phyloP scores from a whole-genome alignment of 129 eudicot genomes.

The Helichrysum umbraculigerum region DNA sequence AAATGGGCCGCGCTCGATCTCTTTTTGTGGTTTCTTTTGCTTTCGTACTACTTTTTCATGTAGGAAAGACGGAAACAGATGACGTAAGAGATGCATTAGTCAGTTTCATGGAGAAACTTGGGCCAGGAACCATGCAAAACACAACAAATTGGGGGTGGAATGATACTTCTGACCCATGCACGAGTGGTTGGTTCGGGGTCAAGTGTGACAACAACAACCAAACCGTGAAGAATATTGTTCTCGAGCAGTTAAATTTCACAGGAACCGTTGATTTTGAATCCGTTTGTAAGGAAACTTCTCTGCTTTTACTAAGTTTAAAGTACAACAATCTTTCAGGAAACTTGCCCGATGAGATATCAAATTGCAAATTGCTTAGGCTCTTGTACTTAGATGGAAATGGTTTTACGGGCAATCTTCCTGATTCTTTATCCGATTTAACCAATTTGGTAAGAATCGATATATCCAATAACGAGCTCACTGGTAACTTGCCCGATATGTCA shows the following conservation, averaged over 20 bases:
- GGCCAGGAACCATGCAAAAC: conserved; percentile 26
- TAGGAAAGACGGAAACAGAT: conserved; percentile 36
- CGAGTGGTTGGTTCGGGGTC: conserved; percentile 51
- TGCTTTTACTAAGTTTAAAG: conserved; percentile 52
- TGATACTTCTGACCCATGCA: conserved; percentile 61
- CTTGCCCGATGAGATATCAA: conserved; percentile 48
- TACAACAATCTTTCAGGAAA: conserved; percentile 56
- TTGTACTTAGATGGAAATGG: conserved; percentile 50
- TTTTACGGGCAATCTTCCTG: conserved; percentile 54
- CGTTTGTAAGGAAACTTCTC: conserved; percentile 43
- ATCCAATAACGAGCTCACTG: conserved; percentile 55
- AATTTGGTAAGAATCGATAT: conserved; percentile 53
- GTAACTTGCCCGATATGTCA: conserved; percentile 64
- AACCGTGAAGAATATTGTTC: conserved; percentile 52
- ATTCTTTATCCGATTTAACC: conserved; percentile 38
- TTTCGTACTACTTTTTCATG: conserved; percentile 31
- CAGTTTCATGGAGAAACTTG: conserved; percentile 54
- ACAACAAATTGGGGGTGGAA: conserved; percentile 63
- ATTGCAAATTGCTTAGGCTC: conserved; percentile 52
- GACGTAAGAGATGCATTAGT: conserved; percentile 47
- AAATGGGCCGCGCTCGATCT: conserved; percentile 41
- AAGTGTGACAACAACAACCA: conserved; percentile 34
- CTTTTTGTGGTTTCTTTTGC: conserved; percentile 25
- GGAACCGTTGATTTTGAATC: conserved; percentile 58
- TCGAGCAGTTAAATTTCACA: conserved; percentile 47